Evolutionary conservation across 345 rosid genomes (phyloP).

Genomic region (Boechera stricta): DNA sequence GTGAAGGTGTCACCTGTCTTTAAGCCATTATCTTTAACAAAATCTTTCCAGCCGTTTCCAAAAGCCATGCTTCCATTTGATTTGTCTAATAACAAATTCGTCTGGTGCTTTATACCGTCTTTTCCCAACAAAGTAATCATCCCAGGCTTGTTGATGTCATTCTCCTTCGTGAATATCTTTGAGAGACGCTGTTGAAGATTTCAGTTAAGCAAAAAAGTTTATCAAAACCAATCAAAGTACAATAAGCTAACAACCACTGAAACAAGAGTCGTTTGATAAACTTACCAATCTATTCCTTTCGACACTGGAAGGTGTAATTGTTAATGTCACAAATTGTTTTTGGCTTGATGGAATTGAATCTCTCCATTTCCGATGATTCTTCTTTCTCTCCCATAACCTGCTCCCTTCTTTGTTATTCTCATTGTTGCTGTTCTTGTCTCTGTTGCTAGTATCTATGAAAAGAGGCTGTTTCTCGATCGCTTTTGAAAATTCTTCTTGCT

Average conservation of each 20-base stretch:
- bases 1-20: slow-evolving; percentile 14
- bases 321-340: slow-evolving; percentile 7
- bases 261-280: background rate
- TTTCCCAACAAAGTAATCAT: background rate
- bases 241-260: background rate
- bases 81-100: background rate
- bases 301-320: background rate
- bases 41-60: slow-evolving; percentile 23
- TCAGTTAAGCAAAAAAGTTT: background rate
- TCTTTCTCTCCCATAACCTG: background rate
- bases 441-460: slow-evolving; percentile 2
- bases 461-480: background rate
- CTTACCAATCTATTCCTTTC: background rate
- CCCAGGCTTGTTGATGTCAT: slow-evolving; percentile 16
- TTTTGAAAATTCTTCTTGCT: background rate
- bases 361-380: background rate
- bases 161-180: background rate
- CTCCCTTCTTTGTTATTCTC: slow-evolving; percentile 6
- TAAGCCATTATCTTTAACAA: slow-evolving; percentile 26
- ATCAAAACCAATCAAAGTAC: background rate
- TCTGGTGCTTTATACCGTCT: background rate
- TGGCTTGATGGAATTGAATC: slow-evolving; percentile 23
- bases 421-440: background rate
- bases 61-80: background rate
- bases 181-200: background rate